These are phyloP conservation scores for Podospora sp. DNA, from an alignment of 495 filamentous ascomycete genomes.

Conservation along the genomic window DNA sequence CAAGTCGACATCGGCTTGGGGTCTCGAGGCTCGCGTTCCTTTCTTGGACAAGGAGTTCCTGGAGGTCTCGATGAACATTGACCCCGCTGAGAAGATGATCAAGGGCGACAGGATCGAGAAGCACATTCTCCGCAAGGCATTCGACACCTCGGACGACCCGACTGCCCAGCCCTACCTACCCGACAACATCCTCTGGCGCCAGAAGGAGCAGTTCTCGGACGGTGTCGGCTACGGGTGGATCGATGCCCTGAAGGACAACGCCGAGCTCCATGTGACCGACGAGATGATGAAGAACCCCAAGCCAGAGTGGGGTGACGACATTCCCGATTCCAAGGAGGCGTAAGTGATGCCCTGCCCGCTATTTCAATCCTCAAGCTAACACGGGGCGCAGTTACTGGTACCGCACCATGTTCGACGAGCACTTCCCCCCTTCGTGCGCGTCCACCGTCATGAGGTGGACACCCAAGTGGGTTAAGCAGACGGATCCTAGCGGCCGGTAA, in stretches of 20 bases:
- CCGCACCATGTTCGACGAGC: slow-evolving; percentile 96
- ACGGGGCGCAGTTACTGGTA: slow-evolving; percentile 78
- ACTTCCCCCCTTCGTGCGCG: slow-evolving; percentile 90
- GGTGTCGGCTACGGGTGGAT: slow-evolving; percentile 99
- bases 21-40: slow-evolving; percentile 94
- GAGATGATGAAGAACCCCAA: slow-evolving; percentile 98
- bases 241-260: slow-evolving; percentile 91
- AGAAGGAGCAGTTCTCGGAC: slow-evolving; percentile 99
- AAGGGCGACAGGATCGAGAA: slow-evolving; percentile 90
- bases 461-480: slow-evolving; percentile 96
- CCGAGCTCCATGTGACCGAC: slow-evolving; percentile 83
- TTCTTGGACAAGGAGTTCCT: slow-evolving; percentile 98
- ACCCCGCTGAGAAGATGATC: slow-evolving; percentile 94
- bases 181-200: slow-evolving; percentile 92
- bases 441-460: slow-evolving; percentile 94
- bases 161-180: slow-evolving; percentile 81
- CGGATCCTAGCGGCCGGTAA: slow-evolving; percentile 89
- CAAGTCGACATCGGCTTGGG: slow-evolving; percentile 99
- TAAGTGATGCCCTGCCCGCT: no score
- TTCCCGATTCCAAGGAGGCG: slow-evolving; percentile 96
- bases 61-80: slow-evolving; percentile 86
- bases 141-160: slow-evolving; percentile 88
- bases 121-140: slow-evolving; percentile 95
- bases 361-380: slow-evolving; percentile 1
- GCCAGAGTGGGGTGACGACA: slow-evolving; percentile 86